phyloP scores from a whole-genome alignment of 352 stramenopile genomes.

The Globisporangium spinosum region DNA sequence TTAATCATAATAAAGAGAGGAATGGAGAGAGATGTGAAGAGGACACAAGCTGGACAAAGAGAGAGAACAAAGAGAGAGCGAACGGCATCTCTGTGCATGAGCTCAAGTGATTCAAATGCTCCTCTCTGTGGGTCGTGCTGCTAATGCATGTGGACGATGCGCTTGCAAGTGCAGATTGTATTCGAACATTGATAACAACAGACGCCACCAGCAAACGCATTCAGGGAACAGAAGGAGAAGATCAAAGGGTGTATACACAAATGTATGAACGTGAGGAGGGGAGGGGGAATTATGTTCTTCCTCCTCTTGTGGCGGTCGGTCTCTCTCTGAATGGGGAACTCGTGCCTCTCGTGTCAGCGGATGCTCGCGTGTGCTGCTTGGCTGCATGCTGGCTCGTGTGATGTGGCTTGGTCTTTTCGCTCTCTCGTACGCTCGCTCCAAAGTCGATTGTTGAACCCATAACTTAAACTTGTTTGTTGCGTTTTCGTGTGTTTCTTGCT shows the following conservation, averaged over 20 bases:
- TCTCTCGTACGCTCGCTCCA: background rate
- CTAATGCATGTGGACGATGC: background rate
- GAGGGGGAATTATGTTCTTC: background rate
- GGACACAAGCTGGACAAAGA: background rate
- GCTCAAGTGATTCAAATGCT: background rate
- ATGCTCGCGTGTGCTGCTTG: background rate
- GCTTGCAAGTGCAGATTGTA: too few species aligned
- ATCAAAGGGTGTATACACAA: background rate
- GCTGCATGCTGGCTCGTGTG: background rate
- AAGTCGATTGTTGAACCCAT: constrained; percentile 19
- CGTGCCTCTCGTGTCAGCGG: background rate
- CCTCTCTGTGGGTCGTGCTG: background rate
- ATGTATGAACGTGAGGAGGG: background rate
- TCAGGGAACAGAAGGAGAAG: background rate
- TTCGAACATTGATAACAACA: too few species aligned
- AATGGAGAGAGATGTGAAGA: background rate
- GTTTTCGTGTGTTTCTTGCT: background rate
- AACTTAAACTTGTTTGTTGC: constrained; percentile 31
- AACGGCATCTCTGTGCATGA: background rate
- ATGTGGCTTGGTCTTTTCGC: background rate
- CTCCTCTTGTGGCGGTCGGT: background rate
- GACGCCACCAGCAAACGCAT: too few species aligned
- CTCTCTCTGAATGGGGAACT: background rate
- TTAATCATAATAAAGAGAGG: constrained; percentile 17
- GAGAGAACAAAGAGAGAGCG: background rate